phyloP scores from a whole-genome alignment of 106 monocot genomes.

The Acorus calamus region DNA sequence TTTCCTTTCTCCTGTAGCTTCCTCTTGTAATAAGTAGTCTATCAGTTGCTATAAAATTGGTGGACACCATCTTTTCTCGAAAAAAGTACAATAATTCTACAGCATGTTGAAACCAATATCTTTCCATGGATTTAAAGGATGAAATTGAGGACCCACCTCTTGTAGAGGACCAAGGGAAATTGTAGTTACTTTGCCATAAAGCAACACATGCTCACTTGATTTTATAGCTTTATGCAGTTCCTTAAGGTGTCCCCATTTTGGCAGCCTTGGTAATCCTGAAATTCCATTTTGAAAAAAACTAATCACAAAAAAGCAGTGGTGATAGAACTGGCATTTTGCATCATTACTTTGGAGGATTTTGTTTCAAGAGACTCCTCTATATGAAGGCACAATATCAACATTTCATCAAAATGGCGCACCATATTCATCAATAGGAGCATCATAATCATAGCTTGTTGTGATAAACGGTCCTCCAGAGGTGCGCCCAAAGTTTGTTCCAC shows the following conservation, averaged over 20 bases:
- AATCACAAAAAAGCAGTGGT: not conserved
- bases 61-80: no score
- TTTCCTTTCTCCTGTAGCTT: no score
- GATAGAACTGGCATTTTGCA: no score
- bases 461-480: slow-evolving; percentile 96
- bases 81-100: no score
- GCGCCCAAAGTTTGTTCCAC: slow-evolving; percentile 96
- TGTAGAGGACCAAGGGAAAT: slow-evolving; percentile 51
- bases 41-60: no score
- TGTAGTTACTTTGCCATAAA: slow-evolving; percentile 44
- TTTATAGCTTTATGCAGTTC: slow-evolving; percentile 80
- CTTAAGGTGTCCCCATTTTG: slow-evolving; percentile 91
- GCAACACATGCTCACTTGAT: slow-evolving; percentile 48
- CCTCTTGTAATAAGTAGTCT: no score
- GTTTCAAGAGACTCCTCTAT: no score
- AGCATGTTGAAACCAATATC: no score
- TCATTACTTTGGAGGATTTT: no score
- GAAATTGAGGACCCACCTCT: slow-evolving; percentile 40
- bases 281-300: slow-evolving; percentile 1
- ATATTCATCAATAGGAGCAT: slow-evolving; percentile 98
- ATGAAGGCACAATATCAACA: no score
- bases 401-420: slow-evolving; percentile 26
- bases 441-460: slow-evolving; percentile 97
- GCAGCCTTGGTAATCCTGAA: slow-evolving; percentile 72
- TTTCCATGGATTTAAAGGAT: not conserved